These are phyloP conservation scores for Fusarium irregulare DNA, from an alignment of 2,329 filamentous ascomycete genomes.

Conservation along the genomic window DNA sequence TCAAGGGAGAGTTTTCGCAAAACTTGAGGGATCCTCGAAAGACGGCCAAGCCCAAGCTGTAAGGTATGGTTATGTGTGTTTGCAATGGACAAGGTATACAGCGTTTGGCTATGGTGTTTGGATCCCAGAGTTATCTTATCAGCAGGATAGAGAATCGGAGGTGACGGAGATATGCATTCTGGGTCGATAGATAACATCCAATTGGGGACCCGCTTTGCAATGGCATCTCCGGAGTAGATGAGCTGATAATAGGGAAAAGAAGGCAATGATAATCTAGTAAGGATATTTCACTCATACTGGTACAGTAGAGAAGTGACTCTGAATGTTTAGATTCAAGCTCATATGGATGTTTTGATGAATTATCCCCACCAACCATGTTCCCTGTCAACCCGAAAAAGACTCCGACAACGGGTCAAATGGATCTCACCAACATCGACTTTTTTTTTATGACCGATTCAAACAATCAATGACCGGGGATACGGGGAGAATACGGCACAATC, in stretches of 20 bases:
- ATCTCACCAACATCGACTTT: neutral
- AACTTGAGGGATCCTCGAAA: slow-evolving; percentile 52
- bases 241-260: slow-evolving; percentile 5
- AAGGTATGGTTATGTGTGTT: neutral
- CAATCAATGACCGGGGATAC: slow-evolving; percentile 3
- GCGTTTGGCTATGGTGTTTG: neutral
- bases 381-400: slow-evolving; percentile 8
- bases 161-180: slow-evolving; percentile 33
- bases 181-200: slow-evolving; percentile 24
- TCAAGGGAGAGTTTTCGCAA: slow-evolving; percentile 51
- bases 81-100: neutral
- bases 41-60: slow-evolving; percentile 56
- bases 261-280: neutral
- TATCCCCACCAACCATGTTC: slow-evolving; percentile 5
- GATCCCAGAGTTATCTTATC: slow-evolving; percentile 15
- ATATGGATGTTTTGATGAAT: neutral
- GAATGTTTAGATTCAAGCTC: neutral
- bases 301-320: neutral
- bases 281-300: neutral
- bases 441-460: neutral
- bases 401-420: neutral
- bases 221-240: slow-evolving; percentile 30
- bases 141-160: slow-evolving; percentile 13
- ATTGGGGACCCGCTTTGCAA: slow-evolving; percentile 4
- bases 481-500: slow-evolving; percentile 12